Base-by-base conservation (phyloP, 371 early-diverging fungal genomes). In the Nematocida sp. region DNA sequence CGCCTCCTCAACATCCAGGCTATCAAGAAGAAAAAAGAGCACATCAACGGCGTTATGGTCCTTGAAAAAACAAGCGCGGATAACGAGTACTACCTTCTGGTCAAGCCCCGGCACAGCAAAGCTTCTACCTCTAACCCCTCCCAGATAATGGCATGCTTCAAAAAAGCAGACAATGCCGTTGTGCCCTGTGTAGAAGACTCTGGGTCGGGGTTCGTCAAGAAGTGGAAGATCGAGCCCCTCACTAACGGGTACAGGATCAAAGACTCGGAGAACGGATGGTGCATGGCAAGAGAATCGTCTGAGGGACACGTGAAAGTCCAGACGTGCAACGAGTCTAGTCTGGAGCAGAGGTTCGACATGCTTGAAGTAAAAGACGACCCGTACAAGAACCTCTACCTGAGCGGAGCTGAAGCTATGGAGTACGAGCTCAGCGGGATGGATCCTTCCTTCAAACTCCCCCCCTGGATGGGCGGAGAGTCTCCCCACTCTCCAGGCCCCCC, bases 301-400 rank as follows among this genome's bases (percentile, higher is more conserved):
- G 17, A 56, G 15, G 74, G 74, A 4, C 27, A 45, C 7, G 31
- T 70, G 0, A 60, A 3, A 3, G 17, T 70, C 8, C 46, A 49
- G 45, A 43, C 56, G 15, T 70, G 74, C 53, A 50, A 48, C 13
- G 34, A 56, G 5, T 40, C 8, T 5, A 48, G 34, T 17, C 15
- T 34, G 25, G 74, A 70, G 53, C 62, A 70, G 1, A 23, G 62
- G 23, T 70, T 50, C 46, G 74, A 70, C 32, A 57, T 70, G 58
- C 15, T 70, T 11, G 57, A 57, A 37, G 58, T 70, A 13, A 56
- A 40, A 32, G 57, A 70, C 43, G 74, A 60, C 45, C 74, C 74
- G 57, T 70, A 70, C 45, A 57, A 60, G 34, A n/a, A n/a, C 17
- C 21, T 70, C 25, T 70, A 70, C 38, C 74, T 70, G 25, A 15